These are phyloP conservation scores for Pseudozyma tsukubaensis DNA, from an alignment of 1,284 basidiomycete species.

Conservation along the genomic window DNA sequence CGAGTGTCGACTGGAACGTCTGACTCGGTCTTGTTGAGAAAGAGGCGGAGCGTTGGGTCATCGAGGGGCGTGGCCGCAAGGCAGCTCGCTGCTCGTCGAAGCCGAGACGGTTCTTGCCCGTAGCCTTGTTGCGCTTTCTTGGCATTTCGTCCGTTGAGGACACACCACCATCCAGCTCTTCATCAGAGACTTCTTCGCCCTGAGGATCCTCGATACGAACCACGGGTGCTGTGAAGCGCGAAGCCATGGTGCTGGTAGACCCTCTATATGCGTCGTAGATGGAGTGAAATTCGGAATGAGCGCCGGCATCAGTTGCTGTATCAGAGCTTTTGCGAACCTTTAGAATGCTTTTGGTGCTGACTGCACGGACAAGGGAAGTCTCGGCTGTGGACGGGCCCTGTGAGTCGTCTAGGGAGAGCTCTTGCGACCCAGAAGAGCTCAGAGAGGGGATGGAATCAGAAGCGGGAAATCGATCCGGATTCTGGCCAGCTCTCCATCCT, in stretches of 20 bases:
- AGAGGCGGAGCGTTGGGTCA: conserved; percentile 8
- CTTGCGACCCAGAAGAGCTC: conserved; percentile 31
- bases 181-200: conserved; percentile 27
- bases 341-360: conserved; percentile 6
- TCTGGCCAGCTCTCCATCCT: neutral
- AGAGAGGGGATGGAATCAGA: conserved; percentile 31
- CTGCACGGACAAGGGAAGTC: conserved; percentile 17
- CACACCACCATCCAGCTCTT: conserved; percentile 19
- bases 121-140: conserved; percentile 41
- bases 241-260: conserved; percentile 27
- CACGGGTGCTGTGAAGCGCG: conserved; percentile 26
- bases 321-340: neutral
- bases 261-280: conserved; percentile 35
- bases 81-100: conserved; percentile 52
- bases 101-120: conserved; percentile 20
- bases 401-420: conserved; percentile 18
- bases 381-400: conserved; percentile 22
- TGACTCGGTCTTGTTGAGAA: conserved; percentile 9
- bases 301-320: conserved; percentile 2
- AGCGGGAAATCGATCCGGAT: neutral
- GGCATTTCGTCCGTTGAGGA: conserved; percentile 28
- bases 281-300: conserved; percentile 21
- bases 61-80: conserved; percentile 7
- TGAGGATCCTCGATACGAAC: conserved; percentile 43
- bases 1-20: conserved; percentile 16